phyloP scores from a whole-genome alignment of 1,284 basidiomycete genomes.

The Leccinum griseonigrum region DNA sequence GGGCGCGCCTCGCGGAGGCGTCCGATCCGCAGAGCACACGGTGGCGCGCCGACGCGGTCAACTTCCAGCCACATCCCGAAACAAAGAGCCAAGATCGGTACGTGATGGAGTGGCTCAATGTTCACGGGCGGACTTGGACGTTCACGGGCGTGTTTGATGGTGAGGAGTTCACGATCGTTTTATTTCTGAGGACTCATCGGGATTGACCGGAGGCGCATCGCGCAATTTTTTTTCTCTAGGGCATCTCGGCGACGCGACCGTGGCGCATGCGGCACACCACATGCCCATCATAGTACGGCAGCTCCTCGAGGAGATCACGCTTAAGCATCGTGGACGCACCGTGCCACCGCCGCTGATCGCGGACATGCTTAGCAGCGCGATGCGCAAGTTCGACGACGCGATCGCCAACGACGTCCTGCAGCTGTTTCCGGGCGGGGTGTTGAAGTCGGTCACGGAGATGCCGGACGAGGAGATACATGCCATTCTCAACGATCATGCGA shows the following conservation, averaged over 20 bases:
- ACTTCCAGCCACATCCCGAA: slow-evolving; percentile 57
- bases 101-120: slow-evolving; percentile 52
- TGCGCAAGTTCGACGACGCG: slow-evolving; percentile 62
- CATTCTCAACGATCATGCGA: slow-evolving; percentile 60
- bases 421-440: slow-evolving; percentile 52
- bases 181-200: background rate
- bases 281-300: slow-evolving; percentile 65
- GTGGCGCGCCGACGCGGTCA: slow-evolving; percentile 52
- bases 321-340: slow-evolving; percentile 34
- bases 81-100: slow-evolving; percentile 59
- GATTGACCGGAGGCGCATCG: slow-evolving; percentile 1
- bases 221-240: slow-evolving; percentile 30
- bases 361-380: slow-evolving; percentile 52
- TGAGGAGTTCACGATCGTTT: slow-evolving; percentile 38
- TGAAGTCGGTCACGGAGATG: slow-evolving; percentile 46
- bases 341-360: slow-evolving; percentile 48
- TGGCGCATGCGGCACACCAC: slow-evolving; percentile 63
- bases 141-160: slow-evolving; percentile 71
- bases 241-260: slow-evolving; percentile 66
- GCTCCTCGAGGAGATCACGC: slow-evolving; percentile 46
- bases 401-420: slow-evolving; percentile 63
- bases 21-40: slow-evolving; percentile 47
- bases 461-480: slow-evolving; percentile 52
- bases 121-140: slow-evolving; percentile 56
- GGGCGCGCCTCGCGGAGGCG: slow-evolving; percentile 45